Base-by-base conservation (phyloP, 2,329 filamentous ascomycete species). In the Ceratocystis variospora region DNA sequence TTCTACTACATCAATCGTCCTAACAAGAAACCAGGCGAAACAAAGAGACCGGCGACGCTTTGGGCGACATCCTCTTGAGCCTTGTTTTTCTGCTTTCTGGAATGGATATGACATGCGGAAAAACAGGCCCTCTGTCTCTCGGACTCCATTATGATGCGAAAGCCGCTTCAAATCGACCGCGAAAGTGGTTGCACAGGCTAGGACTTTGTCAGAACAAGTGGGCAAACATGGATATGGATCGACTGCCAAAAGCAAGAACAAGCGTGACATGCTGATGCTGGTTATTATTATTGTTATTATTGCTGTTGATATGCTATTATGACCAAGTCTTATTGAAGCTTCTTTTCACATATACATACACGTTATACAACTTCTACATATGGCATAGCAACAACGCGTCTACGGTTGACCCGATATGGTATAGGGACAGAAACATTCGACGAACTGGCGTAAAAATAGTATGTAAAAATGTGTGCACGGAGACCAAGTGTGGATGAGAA, bases 151-250 rank as follows among this genome's bases (percentile, higher is more conserved):
- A 12, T 12, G 12, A 41, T 41, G 37, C 10, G 37, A 41, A 41
- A 3, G 3, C 12, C 10, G 12, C 37, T 15, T 5, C 10, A 41
- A 41, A 37, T 37, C 33, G 33, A 12, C 8, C 33, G 8, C 33
- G 3, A 37, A 10, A 37, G 12, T 41, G 53, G 53, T 31, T 57
- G 53, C 53, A 57, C 53, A 57, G 53, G 53, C 53, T 57, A 4
- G 4, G 53, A 12, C 28, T 57, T 57, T 33, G 25, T 31, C 25
- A 57, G 53, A 33, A 57, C 53, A n/a, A 57, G 28, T 31, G 53
- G 53, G 31, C 53, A 57, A 57, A 57, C 53, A 57, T 57, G 53
- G 53, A 33, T 57, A 57, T 57, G 53, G 53, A 57, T 57, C 53
- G 53, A 57, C 53, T 57, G 53, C 53, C 53, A 57, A 57, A 53